These are phyloP conservation scores for Magnaporthales sp. DNA, from an alignment of 2,329 filamentous ascomycete genomes.

Conservation along the genomic window DNA sequence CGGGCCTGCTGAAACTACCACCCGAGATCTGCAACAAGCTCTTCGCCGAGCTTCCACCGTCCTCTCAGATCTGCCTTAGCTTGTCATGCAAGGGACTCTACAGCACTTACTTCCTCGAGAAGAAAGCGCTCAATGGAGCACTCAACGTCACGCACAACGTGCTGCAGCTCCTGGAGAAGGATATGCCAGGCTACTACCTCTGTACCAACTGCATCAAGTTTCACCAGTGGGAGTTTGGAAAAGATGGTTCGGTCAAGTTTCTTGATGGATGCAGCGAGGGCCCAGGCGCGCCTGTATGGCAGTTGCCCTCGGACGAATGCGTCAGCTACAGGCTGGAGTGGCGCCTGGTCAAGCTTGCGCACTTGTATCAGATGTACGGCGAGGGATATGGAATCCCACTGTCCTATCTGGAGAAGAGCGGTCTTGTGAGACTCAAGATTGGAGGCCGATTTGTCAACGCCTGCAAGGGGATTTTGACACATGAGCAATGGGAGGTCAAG, in stretches of 20 bases:
- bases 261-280: not conserved
- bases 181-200: not conserved
- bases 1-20: not conserved
- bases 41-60: not conserved
- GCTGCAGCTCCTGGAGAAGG: not conserved
- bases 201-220: not conserved
- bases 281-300: no score
- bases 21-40: not conserved
- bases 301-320: not conserved
- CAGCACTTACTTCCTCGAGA: not conserved
- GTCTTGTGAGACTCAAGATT: not conserved
- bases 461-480: not conserved
- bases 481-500: not conserved
- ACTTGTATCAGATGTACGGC: not conserved
- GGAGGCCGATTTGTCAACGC: not conserved
- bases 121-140: not conserved
- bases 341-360: not conserved
- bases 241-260: not conserved
- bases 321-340: not conserved
- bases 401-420: not conserved
- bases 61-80: not conserved
- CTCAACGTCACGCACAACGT: not conserved
- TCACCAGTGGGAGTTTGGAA: not conserved
- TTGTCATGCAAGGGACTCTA: not conserved
- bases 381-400: not conserved